Evolutionary conservation across 1,284 basidiomycete species (phyloP), one percentile per base, ranked within the genome.

Genomic region (Trichosporon sp.): DNA sequence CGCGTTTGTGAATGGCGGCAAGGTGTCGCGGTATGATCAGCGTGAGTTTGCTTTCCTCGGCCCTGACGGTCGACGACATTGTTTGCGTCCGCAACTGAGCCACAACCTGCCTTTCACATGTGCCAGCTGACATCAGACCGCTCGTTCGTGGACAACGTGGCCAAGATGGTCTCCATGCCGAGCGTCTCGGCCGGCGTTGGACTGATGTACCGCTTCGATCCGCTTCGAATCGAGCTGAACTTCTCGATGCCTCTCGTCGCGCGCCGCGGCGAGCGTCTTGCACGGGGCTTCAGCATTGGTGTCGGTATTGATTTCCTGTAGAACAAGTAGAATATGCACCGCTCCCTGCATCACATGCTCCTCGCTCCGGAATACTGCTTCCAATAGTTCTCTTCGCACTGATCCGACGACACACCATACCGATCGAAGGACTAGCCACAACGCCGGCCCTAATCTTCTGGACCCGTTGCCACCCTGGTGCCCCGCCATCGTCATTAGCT

Each of bases 231-330:
- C 40, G 96, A 99, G 78, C 82, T 95, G 68, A 99, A 98, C 77
- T 88, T 97, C 68, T 91, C 94, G 3, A 85, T 98, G 59, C 95
- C 95, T 1, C 81, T 99, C 1, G 85, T 89, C 0, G 88, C 88
- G 1, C 86, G 87, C 56, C 86, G 84, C 70, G 88, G 88, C 57
- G 95, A 99, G 79, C 87, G 88, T 1, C 76, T 84, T 57, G 84
- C 89, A 62, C 88, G 88, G 69, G 96, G 95, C 0, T 82, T 98
- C 56, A 93, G 96, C 75, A 86, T 97, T 25, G 95, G 96, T 3
- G 86, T 99, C 66, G 96, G 95, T 0, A 78, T 99, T 62, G 91
- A 95, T 72, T 95, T 84, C 74, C 63, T 85, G 62, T 84, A 60
- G 64, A 54, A 5, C 29, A 19, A n/a, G n/a, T 49, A 46, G 52